Base-by-base conservation (phyloP, 371 early-diverging fungal species). In the Gilbertella persicaria region DNA sequence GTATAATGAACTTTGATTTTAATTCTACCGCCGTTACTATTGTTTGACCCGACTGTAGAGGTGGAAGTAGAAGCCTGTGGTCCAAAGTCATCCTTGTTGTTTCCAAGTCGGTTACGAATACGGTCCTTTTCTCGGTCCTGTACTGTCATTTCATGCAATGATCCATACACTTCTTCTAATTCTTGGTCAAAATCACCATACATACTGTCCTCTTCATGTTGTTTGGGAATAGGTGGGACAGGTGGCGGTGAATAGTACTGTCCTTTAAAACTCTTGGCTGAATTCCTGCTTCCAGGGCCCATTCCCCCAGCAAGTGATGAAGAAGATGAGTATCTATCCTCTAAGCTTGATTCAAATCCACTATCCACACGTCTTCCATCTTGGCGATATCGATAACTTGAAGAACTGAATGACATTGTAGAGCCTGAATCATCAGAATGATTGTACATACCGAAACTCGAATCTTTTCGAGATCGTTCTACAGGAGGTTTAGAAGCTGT, bases 1-100 rank as follows among this genome's bases (percentile, higher is more conserved):
- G 58, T 71, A 55, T 82, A 91, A 60, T 94, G 91, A 26, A 87
- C 78, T 63, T 94, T 94, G 60, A 94, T 80, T 50, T 88, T 89
- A 51, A 91, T 71, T 69, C 84, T 67, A 24, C 57, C 57, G 0
- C 30, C 29, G 35, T 43, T 56, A 14, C 59, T 53, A 12, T 25
- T 53, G 19, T 50, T 49, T 1, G 57, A 60, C 5, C 60, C 56
- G 19, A 65, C 46, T 3, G 58, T 51, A 2, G 63, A 59, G 12
- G 69, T 55, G 0, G 66, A 66, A 5, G 65, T 45, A 13, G 71
- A 57, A 21, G 58, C 19, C 13, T 55, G 55, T 14, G 45, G 47
- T 7, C n/a, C 41, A 12, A 50, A 35, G 33, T 54, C 44, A 5
- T 45, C 45, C 36, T 48, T 50, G 13, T 36, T 26, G 16, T 45